Base-by-base conservation (phyloP, 2,329 filamentous ascomycete species). In the Aschersonia sp. region DNA sequence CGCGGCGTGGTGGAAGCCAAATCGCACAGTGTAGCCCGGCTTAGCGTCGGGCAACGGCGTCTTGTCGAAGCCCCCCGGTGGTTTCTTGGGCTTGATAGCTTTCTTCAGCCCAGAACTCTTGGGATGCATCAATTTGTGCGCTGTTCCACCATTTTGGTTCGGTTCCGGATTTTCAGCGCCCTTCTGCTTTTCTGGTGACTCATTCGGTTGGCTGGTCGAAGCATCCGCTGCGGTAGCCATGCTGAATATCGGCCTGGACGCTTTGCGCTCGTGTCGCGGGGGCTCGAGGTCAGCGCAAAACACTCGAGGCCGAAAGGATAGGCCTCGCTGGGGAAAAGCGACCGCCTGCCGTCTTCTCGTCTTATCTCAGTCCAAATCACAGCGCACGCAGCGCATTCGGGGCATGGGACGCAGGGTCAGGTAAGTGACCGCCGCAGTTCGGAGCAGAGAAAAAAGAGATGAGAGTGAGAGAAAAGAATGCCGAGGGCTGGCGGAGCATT, bases 21-120 rank as follows among this genome's bases (percentile, higher is more conserved):
- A 83, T 60, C 82, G 84, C 53, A 96, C 62, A 0, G 87, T 95
- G 66, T 85, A 96, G 30, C 89, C 88, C 6, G 82, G 79, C 7
- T 83, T 81, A 5, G 79, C 80, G 56, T 76, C 66, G 0, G 87
- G 86, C 7, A 95, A 70, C 1, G 87, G 86, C 0, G 87, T 94
- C 37, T 69, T 63, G 63, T 94, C 88, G 62, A 79, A 92, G 35
- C 88, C 88, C 32, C 88, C 88, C 0, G 82, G 76, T 0, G 85
- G 86, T 39, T 58, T 58, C 42, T 58, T 61, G 11, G 55, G 47
- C 44, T 57, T 56, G 43, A 59, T 51, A 31, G 54, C 51, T 5
- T 57, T 52, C 44, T 59, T 62, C 22, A 61, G 44, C 2, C 53
- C 53, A 10, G 41, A 8, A 14, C 46, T 46, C 8, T 5, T 48